Conservation (phyloP, 495 filamentous ascomycete genomes). For the Annulohypoxylon bovei region DNA sequence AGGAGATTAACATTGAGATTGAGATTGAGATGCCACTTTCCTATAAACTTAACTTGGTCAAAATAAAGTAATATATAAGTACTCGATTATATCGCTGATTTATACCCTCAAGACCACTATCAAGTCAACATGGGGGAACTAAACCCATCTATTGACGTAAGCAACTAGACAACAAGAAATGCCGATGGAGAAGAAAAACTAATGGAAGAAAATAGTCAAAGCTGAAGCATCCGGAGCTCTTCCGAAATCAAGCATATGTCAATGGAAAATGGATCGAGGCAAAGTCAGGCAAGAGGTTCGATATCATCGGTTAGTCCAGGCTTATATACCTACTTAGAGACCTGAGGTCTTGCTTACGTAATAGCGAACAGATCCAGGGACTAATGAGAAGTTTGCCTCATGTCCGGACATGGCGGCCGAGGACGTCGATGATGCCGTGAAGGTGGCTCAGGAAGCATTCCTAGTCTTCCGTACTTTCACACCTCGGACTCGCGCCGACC, state of each 20-base stretch:
- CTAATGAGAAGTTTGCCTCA: slow-evolving; percentile 69
- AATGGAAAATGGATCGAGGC: slow-evolving; percentile 70
- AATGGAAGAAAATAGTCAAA: slow-evolving; percentile 44
- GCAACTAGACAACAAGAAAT: not conserved
- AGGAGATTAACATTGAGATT: not conserved
- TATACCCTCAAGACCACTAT: not conserved
- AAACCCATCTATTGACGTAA: slow-evolving; percentile 20
- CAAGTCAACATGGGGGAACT: slow-evolving; percentile 14
- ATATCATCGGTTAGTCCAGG: slow-evolving; percentile 65
- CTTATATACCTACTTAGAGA: not conserved
- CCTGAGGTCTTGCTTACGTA: not conserved
- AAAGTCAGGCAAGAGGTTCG: slow-evolving; percentile 71
- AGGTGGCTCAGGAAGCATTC: slow-evolving; percentile 69
- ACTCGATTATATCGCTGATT: too few species aligned
- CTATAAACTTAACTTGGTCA: not conserved
- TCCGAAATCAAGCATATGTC: slow-evolving; percentile 69
- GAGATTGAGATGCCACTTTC: not conserved
- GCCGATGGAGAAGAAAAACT: not conserved
- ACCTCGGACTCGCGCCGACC: slow-evolving; percentile 69
- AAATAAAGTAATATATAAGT: too few species aligned
- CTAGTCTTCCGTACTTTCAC: slow-evolving; percentile 67
- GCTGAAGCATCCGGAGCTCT: slow-evolving; percentile 67
- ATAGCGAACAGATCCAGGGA: slow-evolving; percentile 66
- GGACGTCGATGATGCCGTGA: slow-evolving; percentile 70
- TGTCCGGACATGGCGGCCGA: slow-evolving; percentile 68